Conservation (phyloP, 2,329 filamentous ascomycete genomes). For the Huntiella moniliformis region DNA sequence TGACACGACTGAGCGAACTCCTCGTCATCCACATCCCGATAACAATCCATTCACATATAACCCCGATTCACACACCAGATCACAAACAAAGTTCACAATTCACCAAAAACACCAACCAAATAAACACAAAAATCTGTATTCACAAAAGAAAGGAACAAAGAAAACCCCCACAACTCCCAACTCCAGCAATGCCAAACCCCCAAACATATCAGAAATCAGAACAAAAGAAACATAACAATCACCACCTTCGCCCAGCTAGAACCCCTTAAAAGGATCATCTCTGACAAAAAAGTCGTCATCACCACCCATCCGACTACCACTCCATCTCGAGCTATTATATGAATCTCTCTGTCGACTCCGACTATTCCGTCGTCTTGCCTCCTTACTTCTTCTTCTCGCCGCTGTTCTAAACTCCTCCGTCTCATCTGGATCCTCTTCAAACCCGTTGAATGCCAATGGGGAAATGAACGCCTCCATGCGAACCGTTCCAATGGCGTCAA, state of each 20-base stretch:
- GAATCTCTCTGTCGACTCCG: conserved; percentile 35
- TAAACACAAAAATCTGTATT: conserved; percentile 2
- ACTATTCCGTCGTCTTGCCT: conserved; percentile 31
- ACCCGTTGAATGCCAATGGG: conserved; percentile 32
- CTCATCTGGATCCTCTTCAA: conserved; percentile 29
- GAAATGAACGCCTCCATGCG: conserved; percentile 95
- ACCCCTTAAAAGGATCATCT: conserved; percentile 44
- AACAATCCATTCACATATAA: no score
- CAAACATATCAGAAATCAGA: background rate
- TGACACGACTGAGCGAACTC: no score
- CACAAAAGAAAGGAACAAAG: background rate
- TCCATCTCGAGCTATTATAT: conserved; percentile 22
- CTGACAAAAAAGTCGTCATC: conserved; percentile 37
- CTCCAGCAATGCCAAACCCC: background rate
- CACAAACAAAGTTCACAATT: background rate
- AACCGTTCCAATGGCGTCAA: conserved; percentile 76
- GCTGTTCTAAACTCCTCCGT: conserved; percentile 30
- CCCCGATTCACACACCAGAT: no score
- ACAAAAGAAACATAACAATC: background rate
- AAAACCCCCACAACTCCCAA: background rate
- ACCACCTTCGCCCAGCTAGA: conserved; percentile 20
- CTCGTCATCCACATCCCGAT: no score
- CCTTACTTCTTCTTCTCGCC: conserved; percentile 35
- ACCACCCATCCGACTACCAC: conserved; percentile 15
- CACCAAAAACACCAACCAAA: background rate